These are phyloP conservation scores for Xylaria sp. DNA, from an alignment of 2,329 filamentous ascomycete species.

Conservation along the genomic window DNA sequence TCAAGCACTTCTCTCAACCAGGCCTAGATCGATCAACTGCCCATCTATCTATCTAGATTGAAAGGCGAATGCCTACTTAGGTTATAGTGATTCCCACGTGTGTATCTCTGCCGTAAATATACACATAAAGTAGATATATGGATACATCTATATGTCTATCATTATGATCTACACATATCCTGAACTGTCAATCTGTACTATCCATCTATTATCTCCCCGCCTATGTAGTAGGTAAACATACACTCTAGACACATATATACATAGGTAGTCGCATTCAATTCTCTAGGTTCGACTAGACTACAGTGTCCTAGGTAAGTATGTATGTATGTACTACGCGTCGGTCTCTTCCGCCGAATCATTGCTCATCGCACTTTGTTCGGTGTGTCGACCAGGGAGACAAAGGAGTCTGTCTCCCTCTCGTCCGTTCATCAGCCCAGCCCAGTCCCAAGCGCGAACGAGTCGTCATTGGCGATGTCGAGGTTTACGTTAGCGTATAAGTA, in stretches of 20 bases:
- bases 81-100: background rate
- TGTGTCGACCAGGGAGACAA: too few relatives aligned
- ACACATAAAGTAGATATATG: too few relatives aligned
- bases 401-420: background rate
- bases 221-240: too few relatives aligned
- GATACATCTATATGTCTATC: slow-evolving; percentile 1
- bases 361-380: too few relatives aligned
- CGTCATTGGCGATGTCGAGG: background rate
- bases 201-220: too few relatives aligned
- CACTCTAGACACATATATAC: background rate
- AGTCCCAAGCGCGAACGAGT: background rate
- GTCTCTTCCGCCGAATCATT: too few relatives aligned
- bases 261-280: too few relatives aligned
- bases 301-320: too few relatives aligned
- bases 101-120: background rate
- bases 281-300: too few relatives aligned
- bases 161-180: background rate
- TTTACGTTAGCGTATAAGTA: too few relatives aligned
- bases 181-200: background rate
- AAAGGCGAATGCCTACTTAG: too few relatives aligned
- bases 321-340: too few relatives aligned
- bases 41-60: background rate
- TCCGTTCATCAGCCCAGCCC: background rate
- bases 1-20: background rate
- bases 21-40: background rate